Evolutionary conservation across 2,329 filamentous ascomycete species (phyloP), one percentile per base, ranked within the genome.

Genomic region (Raffaelea arxii): DNA sequence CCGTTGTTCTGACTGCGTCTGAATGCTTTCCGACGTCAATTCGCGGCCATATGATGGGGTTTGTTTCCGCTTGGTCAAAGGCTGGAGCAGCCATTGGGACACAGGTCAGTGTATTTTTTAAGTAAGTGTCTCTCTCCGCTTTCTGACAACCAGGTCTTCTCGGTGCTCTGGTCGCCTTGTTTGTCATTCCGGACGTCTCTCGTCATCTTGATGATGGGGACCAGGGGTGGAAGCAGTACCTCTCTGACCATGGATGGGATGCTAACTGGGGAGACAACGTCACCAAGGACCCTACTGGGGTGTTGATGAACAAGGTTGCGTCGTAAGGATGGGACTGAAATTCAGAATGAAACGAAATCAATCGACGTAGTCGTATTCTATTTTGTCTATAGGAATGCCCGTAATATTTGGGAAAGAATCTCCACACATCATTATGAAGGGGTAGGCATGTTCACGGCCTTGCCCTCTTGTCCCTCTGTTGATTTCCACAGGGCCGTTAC

Each of bases 401-500:
- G n/a, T n/a, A n/a, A n/a, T n/a, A n/a, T n/a, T n/a, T n/a, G n/a
- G n/a, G n/a, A n/a, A n/a, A n/a, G n/a, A n/a, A n/a, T n/a, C n/a
- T n/a, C n/a, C n/a, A n/a, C n/a, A n/a, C n/a, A n/a, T n/a, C n/a
- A n/a, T n/a, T n/a, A n/a, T n/a, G n/a, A n/a, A n/a, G n/a, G n/a
- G n/a, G n/a, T n/a, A n/a, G n/a, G n/a, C n/a, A n/a, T n/a, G n/a
- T n/a, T n/a, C n/a, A n/a, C 80, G 16, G 90, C 90, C 76, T 90
- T 91, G 54, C 81, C 85, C 46, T 80, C 82, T 41, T 92, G 77
- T 1, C 88, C 90, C 68, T 96, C 90, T 59, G 90, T 81, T 51
- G 77, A 80, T 59, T 80, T 80, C 92, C 92, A 98, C 62, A 94
- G 69, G 55, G 87, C 84, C 45, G 92, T 98, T 42, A 98, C 92